These are phyloP conservation scores for Suhomyces guaymorum DNA, from an alignment of 1,139 yeast genomes.

Conservation along the genomic window DNA sequence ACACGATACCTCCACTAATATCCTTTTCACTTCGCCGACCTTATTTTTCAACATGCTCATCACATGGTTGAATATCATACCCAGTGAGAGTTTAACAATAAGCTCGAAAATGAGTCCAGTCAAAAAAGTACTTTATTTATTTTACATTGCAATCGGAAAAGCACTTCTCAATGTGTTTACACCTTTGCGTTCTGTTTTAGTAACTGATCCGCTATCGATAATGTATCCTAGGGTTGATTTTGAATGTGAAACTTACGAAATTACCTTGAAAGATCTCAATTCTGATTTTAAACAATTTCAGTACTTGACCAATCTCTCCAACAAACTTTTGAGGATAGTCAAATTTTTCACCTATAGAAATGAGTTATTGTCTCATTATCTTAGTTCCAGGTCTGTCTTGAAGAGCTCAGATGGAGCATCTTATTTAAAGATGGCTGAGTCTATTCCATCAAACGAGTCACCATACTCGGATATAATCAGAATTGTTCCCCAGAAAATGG, in stretches of 20 bases:
- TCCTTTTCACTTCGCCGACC: constrained; percentile 27
- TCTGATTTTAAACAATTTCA: constrained; percentile 10
- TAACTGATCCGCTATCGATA: constrained; percentile 39
- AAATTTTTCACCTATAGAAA: constrained; percentile 32
- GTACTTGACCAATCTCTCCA: constrained; percentile 17
- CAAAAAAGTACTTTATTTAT: constrained; percentile 36
- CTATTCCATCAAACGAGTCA: constrained; percentile 8
- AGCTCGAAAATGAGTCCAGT: constrained; percentile 32
- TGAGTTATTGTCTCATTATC: constrained; percentile 28
- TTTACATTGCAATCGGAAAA: constrained; percentile 38
- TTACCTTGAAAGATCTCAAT: constrained; percentile 14
- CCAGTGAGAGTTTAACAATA: constrained; percentile 35
- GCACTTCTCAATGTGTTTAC: constrained; percentile 35
- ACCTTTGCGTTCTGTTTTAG: constrained; percentile 35
- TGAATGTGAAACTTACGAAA: constrained; percentile 24
- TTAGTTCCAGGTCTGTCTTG: constrained; percentile 25
- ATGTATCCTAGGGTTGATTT: constrained; percentile 36
- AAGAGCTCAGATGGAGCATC: constrained; percentile 14
- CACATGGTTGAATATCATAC: constrained; percentile 39
- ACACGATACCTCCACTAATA: constrained; percentile 17
- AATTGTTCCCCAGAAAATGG: constrained; percentile 25
- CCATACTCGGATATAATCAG: constrained; percentile 24
- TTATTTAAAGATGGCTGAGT: constrained; percentile 20
- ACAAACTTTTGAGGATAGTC: constrained; percentile 27
- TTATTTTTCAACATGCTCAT: constrained; percentile 35